Evolutionary conservation across 2,329 filamentous ascomycete species (phyloP).

Genomic region (Coniochaeta pulveracea): DNA sequence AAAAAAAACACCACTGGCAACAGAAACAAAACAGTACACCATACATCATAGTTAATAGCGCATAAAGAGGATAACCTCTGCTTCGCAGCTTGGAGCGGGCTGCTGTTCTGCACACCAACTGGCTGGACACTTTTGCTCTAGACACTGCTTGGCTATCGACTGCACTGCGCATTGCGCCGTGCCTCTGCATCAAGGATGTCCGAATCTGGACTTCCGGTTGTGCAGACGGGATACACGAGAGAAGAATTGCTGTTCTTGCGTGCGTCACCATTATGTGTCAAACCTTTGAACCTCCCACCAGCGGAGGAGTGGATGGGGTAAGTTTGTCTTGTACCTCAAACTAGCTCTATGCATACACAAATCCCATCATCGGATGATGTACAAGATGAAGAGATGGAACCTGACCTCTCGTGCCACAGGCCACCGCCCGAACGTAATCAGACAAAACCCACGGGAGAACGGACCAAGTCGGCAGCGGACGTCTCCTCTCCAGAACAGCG

Average conservation of each 20-base stretch:
- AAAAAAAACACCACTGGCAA: too few relatives aligned
- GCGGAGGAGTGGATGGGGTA: conserved; percentile 97
- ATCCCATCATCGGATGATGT: too few relatives aligned
- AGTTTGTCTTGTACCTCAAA: conserved; percentile 17
- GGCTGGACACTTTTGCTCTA: too few relatives aligned
- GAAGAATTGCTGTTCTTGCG: conserved; percentile 67
- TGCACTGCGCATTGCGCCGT: not conserved
- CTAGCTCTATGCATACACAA: too few relatives aligned
- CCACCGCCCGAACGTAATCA: conserved; percentile 34
- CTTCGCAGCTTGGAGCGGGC: too few relatives aligned
- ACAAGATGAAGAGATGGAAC: too few relatives aligned
- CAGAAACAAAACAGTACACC: too few relatives aligned
- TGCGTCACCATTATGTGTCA: conserved; percentile 72
- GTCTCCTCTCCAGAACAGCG: conserved; percentile 33
- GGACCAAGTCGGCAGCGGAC: conserved; percentile 32
- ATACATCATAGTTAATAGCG: too few relatives aligned
- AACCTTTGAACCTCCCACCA: conserved; percentile 68
- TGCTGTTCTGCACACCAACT: too few relatives aligned
- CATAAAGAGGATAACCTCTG: too few relatives aligned
- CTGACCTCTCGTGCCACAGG: too few relatives aligned
- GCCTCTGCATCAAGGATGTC: not conserved
- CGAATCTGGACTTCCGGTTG: not conserved
- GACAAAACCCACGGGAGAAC: conserved; percentile 30
- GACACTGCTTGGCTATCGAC: too few relatives aligned
- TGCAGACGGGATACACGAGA: conserved; percentile 59